phyloP scores from a whole-genome alignment of 129 eudicot genomes.

The Erigeron canadensis region DNA sequence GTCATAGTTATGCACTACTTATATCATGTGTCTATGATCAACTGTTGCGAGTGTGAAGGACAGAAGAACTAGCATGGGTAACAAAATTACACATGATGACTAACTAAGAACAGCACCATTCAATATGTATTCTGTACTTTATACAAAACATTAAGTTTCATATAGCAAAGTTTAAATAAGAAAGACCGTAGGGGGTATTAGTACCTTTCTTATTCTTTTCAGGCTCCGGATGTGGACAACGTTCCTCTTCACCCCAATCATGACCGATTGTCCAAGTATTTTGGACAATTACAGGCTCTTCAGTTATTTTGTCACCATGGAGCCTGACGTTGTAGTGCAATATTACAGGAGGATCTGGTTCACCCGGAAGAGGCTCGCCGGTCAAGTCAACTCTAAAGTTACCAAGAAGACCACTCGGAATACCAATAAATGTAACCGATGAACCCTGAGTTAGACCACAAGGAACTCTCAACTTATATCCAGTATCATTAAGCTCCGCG shows the following conservation, averaged over 20 bases:
- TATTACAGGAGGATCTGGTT: constrained; percentile 89
- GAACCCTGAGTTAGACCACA: constrained; percentile 98
- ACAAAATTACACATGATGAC: constrained; percentile 3
- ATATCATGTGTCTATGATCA: not conserved
- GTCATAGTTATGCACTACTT: too few relatives aligned
- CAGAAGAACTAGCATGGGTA: not conserved
- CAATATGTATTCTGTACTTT: too few relatives aligned
- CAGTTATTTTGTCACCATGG: constrained; percentile 83
- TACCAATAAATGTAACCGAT: constrained; percentile 87
- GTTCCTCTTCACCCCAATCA: constrained; percentile 98
- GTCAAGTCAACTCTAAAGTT: constrained; percentile 83
- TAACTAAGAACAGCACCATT: too few relatives aligned
- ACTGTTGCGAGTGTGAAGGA: not conserved
- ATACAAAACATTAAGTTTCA: too few relatives aligned
- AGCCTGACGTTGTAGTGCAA: constrained; percentile 95
- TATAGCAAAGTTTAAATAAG: too few relatives aligned
- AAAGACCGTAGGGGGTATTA: not conserved
- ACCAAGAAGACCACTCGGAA: constrained; percentile 91
- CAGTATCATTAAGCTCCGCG: constrained; percentile 40
- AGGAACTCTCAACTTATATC: constrained; percentile 74
- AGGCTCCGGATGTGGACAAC: constrained; percentile 72
- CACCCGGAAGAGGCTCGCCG: constrained; percentile 91
- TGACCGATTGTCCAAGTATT: constrained; percentile 90
- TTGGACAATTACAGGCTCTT: constrained; percentile 94
- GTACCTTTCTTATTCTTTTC: constrained; percentile 72